Conservation (phyloP, 1,284 basidiomycete genomes). For the Ganoderma sinense region DNA sequence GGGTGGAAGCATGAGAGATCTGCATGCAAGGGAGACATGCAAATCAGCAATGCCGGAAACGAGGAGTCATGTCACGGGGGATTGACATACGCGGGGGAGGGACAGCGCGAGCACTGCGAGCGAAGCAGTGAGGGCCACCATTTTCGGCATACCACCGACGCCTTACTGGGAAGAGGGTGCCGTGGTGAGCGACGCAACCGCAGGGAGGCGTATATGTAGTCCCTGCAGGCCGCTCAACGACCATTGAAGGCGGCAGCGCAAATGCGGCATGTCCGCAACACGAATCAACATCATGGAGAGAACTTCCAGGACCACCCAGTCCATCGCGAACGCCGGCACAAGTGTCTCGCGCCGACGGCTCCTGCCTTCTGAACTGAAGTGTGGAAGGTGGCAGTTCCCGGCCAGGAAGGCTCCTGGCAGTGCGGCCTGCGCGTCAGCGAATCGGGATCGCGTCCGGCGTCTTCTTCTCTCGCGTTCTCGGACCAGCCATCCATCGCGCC, state of each 20-base stretch:
- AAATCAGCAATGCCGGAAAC: not conserved
- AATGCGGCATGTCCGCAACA: constrained; percentile 22
- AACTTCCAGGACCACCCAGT: constrained; percentile 6
- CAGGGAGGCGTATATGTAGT: constrained; percentile 23
- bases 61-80: not conserved
- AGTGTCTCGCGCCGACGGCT: constrained; percentile 16
- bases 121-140: constrained; percentile 24
- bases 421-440: constrained; percentile 4
- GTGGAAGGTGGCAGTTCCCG: constrained; percentile 8
- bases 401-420: constrained; percentile 1
- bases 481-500: constrained; percentile 4
- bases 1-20: constrained; percentile 26
- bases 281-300: constrained; percentile 19
- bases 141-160: constrained; percentile 23
- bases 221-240: constrained; percentile 20
- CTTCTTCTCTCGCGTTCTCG: constrained; percentile 10
- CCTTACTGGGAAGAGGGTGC: constrained; percentile 20
- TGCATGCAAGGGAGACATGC: constrained; percentile 4
- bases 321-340: constrained; percentile 10
- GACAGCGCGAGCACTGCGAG: constrained; percentile 30
- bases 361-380: constrained; percentile 9
- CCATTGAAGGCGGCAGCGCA: constrained; percentile 7
- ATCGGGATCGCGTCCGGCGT: not conserved
- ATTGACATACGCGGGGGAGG: constrained; percentile 26
- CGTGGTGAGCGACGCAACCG: constrained; percentile 6